Evolutionary conservation across 2,329 filamentous ascomycete species (phyloP), one percentile per base, ranked within the genome.

Genomic region (Diaporthe ilicicola): DNA sequence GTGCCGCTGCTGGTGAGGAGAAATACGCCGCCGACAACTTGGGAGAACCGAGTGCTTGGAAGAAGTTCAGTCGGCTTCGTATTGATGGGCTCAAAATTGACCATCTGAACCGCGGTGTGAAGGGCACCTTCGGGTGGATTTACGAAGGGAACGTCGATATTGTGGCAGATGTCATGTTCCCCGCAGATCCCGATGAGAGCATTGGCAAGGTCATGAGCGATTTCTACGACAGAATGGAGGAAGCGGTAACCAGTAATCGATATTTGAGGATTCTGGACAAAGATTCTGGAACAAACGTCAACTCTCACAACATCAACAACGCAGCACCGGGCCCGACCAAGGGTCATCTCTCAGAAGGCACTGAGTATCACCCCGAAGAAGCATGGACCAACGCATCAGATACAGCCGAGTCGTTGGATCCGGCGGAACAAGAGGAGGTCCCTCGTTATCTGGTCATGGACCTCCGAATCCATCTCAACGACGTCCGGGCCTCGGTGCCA

Each of bases 111-210:
- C 90, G 94, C 51, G 95, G 95, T 29, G 94, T 97, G 22, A 91
- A 96, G 73, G 96, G 96, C 0, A 95, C 95, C 0, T 98, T 99
- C 80, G 95, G 94, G 4, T 99, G 96, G 96, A 99, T 99, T 67
- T 93, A 97, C 75, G 94, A 98, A 82, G 96, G 96, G 42, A 97
- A 96, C 73, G 94, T 99, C 50, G 96, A 99, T 79, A 97, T 99
- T 73, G 91, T 98, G 17, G 93, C 96, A 8, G 96, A 99, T 77
- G 91, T 99, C 74, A 95, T 97, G 90, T 93, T 99, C 73, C 96
- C 96, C 0, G 90, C 91, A 39, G 96, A 98, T 68, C 90, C 90
- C 50, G 93, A 97, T 71, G 94, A 95, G 73, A 93, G 95, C 74
- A 91, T 99, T 69, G 92, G 92, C 29, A 98, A 98, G 80, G 94